These are phyloP conservation scores for Adansonia rubrostipa DNA, from an alignment of 441 rosid genomes.

Conservation along the genomic window DNA sequence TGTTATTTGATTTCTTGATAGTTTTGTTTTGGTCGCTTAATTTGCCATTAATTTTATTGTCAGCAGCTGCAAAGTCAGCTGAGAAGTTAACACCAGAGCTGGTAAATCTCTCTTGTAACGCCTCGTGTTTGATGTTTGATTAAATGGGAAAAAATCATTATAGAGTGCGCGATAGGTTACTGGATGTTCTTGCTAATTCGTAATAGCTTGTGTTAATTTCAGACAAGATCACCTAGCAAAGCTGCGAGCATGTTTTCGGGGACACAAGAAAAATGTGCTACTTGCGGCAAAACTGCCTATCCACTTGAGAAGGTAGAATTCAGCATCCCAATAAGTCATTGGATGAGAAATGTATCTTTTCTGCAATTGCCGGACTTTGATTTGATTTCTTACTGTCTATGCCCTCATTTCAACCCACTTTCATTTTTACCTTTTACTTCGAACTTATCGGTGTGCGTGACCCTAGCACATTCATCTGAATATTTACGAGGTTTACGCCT, in stretches of 20 bases:
- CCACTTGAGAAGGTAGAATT: conserved; percentile 90
- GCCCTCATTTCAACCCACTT: not conserved
- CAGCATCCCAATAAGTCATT: conserved; percentile 14
- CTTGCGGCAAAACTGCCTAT: conserved; percentile 95
- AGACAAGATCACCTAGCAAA: conserved; percentile 95
- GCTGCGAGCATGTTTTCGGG: conserved; percentile 97
- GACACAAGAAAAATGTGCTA: conserved; percentile 93
- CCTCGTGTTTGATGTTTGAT: conserved; percentile 21
- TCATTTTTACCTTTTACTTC: not conserved
- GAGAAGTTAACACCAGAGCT: conserved; percentile 86
- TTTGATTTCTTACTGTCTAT: not conserved
- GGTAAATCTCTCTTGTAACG: conserved; percentile 52
- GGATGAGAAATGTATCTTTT: not conserved
- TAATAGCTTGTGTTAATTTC: conserved; percentile 41
- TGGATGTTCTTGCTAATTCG: conserved; percentile 30
- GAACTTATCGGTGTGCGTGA: not conserved
- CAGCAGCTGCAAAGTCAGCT: conserved; percentile 88
- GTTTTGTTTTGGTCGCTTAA: conserved; percentile 33
- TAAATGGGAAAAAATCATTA: conserved; percentile 2
- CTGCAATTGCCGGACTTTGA: not conserved
- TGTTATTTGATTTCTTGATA: conserved; percentile 4
- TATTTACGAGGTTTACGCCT: not conserved
- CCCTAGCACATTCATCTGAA: conserved; percentile 1
- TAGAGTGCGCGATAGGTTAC: conserved; percentile 7
- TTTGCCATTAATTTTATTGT: conserved; percentile 38